phyloP scores from a whole-genome alignment of 192 early-diverging fungal genomes.

The Coemansia sp. region DNA sequence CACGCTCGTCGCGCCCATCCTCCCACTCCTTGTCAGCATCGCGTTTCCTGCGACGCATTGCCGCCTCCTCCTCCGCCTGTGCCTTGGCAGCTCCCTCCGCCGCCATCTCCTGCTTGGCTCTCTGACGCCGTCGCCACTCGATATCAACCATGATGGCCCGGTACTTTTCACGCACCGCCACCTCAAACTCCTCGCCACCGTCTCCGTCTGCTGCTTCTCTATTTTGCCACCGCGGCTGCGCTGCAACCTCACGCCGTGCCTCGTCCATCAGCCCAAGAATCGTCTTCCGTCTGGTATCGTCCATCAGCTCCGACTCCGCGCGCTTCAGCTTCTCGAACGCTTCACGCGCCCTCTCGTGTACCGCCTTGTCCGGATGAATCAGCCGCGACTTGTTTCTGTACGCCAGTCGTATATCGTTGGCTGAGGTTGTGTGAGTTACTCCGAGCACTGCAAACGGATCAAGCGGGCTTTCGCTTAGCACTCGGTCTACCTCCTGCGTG shows the following conservation, averaged over 20 bases:
- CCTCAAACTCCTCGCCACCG: constrained; percentile 9
- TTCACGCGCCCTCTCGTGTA: constrained; percentile 35
- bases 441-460: constrained; percentile 47
- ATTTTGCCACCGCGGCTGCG: constrained; percentile 19
- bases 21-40: constrained; percentile 46
- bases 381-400: constrained; percentile 44
- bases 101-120: constrained; percentile 41
- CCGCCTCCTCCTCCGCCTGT: constrained; percentile 25
- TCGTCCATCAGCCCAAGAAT: constrained; percentile 35
- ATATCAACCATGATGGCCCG: constrained; percentile 39
- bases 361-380: constrained; percentile 50
- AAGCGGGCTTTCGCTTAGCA: constrained; percentile 25
- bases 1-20: constrained; percentile 38
- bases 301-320: constrained; percentile 46
- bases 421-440: constrained; percentile 22
- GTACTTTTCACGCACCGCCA: constrained; percentile 33
- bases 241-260: constrained; percentile 33
- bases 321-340: constrained; percentile 46
- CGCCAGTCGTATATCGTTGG: constrained; percentile 34
- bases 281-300: constrained; percentile 33
- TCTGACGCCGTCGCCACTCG: constrained; percentile 47
- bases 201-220: background rate
- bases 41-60: constrained; percentile 22
- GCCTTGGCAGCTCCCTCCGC: constrained; percentile 25
- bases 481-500: constrained; percentile 38